Base-by-base conservation (phyloP, 2,329 filamentous ascomycete genomes). In the Calonectria hawksworthii region DNA sequence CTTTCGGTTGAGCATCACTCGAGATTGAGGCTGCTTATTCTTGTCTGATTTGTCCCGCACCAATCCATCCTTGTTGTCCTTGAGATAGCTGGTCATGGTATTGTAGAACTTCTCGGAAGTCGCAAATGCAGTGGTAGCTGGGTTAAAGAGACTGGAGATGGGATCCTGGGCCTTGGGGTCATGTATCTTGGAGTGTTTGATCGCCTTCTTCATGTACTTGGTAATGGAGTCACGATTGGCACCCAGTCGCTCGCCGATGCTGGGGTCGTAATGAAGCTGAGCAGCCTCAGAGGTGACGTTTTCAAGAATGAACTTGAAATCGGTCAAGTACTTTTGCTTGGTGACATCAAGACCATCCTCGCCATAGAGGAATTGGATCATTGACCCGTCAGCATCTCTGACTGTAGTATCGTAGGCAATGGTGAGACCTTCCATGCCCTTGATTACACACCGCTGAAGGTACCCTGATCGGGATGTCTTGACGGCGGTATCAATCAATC, bases 381-480 rank as follows among this genome's bases (percentile, higher is more conserved):
- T 91, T 3, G 94, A 95, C 30, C 98, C 98, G 83, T 99, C 98
- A 0, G 96, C 93, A 81, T 99, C 96, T 76, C 97, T 93, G 21
- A 99, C 97, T 1, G 96, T 98, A 11, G 94, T 96, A 82, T 99
- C 97, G 83, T 99, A 99, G 75, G 96, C 93, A 2, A 98, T 96
- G 80, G 93, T 94, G 54, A 99, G 89, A 5, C 97, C 97, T 85
- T 99, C 97, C 94, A 99, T 98, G 75, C 97, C 97, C 88, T 99
- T 99, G 87, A 99, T 98, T 76, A 99, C 90, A 90, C 97, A 99
- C 83, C 98, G 91, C 84, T 99, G 97, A 67, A 99, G 89, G 83
- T 99, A 99, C 75, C 97, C 98, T 34, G 97, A 99, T 83, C 97
- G 94, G 13, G 96, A 98, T 1, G 97, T 99, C 87, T 99, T 99